These are phyloP conservation scores for Leccinellum luteum DNA, from an alignment of 768 basidiomycete genomes.

Conservation along the genomic window DNA sequence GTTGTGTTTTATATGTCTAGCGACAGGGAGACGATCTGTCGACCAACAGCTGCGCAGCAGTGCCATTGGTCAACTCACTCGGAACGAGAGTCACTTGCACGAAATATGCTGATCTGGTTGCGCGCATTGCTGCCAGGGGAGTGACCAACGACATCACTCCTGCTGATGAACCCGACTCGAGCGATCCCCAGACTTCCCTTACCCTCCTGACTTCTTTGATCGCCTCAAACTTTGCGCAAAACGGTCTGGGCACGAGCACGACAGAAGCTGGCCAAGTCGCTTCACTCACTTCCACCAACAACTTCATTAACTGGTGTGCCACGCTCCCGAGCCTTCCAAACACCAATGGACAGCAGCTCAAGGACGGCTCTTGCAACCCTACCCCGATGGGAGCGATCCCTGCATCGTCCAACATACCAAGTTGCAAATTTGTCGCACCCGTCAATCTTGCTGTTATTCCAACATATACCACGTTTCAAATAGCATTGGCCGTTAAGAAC, in stretches of 20 bases:
- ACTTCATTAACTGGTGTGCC: constrained; percentile 70
- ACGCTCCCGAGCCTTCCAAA: constrained; percentile 47
- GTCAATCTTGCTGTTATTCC: constrained; percentile 41
- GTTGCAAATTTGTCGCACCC: constrained; percentile 50
- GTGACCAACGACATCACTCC: constrained; percentile 20
- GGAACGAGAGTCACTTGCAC: constrained; percentile 55
- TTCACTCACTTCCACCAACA: constrained; percentile 63
- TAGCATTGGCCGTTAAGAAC: constrained; percentile 45
- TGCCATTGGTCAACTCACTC: constrained; percentile 47
- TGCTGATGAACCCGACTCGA: constrained; percentile 16
- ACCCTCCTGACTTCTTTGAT: constrained; percentile 50
- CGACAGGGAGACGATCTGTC: not conserved
- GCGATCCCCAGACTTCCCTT: constrained; percentile 24
- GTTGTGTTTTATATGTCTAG: not conserved
- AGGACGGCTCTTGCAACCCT: constrained; percentile 56
- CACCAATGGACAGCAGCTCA: constrained; percentile 59
- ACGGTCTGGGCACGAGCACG: constrained; percentile 39
- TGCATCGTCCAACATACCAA: constrained; percentile 48
- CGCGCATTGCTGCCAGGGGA: constrained; percentile 44
- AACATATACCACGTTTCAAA: constrained; percentile 49
- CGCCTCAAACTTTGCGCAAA: constrained; percentile 48
- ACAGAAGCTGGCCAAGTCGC: constrained; percentile 46
- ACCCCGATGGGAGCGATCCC: constrained; percentile 61
- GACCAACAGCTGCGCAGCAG: constrained; percentile 31
- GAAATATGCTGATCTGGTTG: constrained; percentile 41